Conservation (phyloP, 2,329 filamentous ascomycete species). For the Paramyrothecium roridum region DNA sequence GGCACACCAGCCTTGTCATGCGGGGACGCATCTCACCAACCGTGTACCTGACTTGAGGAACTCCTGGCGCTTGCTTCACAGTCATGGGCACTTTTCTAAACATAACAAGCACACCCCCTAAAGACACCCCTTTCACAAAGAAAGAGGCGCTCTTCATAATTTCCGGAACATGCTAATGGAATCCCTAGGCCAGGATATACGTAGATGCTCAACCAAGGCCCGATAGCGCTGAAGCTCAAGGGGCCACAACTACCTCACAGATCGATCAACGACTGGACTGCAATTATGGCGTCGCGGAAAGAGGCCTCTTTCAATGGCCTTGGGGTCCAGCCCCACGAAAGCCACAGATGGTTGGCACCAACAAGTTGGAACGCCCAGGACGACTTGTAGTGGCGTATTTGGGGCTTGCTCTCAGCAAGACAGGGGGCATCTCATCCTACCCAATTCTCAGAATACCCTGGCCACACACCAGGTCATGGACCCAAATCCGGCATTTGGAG, state of each 20-base stretch:
- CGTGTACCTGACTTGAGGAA: background rate
- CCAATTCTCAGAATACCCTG: background rate
- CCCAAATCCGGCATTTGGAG: background rate
- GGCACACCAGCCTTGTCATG: background rate
- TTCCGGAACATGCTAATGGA: too few species aligned
- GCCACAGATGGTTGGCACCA: background rate
- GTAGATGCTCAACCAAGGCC: too few species aligned
- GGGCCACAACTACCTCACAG: too few species aligned
- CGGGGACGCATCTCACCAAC: background rate
- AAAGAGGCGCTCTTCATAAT: background rate
- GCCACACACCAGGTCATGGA: background rate
- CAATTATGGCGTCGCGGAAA: too few species aligned
- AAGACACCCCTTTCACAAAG: background rate
- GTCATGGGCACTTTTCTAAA: background rate
- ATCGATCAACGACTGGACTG: too few species aligned
- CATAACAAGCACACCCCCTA: background rate
- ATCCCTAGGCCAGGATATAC: too few species aligned
- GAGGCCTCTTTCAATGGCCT: too few species aligned
- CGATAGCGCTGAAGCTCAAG: too few species aligned
- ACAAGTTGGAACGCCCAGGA: background rate
- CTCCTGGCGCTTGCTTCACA: background rate
- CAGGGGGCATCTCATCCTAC: background rate
- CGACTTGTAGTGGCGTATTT: background rate
- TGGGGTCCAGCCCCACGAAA: background rate
- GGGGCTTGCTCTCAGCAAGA: background rate